A percentile compares a stretch with the other conserved stretches of the same genome.
These are phyloP conservation scores for Rosellinia necatrix DNA, from an alignment of 2,329 filamentous ascomycete genomes.

Conservation along the genomic window DNA sequence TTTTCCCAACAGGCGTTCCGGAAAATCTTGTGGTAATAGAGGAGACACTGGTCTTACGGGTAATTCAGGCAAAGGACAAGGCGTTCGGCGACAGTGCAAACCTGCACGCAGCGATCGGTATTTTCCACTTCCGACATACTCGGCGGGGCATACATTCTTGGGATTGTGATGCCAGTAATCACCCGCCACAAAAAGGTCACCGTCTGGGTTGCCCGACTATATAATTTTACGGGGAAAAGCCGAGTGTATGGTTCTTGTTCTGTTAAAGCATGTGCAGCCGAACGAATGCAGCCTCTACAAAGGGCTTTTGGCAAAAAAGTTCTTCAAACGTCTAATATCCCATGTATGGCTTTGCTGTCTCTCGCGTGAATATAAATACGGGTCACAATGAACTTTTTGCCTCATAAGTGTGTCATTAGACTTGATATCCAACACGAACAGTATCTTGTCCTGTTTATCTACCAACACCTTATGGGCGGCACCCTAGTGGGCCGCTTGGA, in stretches of 20 bases:
- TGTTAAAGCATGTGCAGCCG: slow-evolving; percentile 24
- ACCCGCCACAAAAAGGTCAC: slow-evolving; percentile 21
- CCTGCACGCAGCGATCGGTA: slow-evolving; percentile 26
- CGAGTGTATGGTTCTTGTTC: slow-evolving; percentile 7
- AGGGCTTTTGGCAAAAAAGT: slow-evolving; percentile 29
- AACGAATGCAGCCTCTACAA: slow-evolving; percentile 28
- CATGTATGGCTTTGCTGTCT: too few species aligned
- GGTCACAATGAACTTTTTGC: too few species aligned
- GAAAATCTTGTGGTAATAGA: slow-evolving; percentile 27
- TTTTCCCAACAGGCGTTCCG: slow-evolving; percentile 35
- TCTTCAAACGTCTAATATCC: slow-evolving; percentile 12
- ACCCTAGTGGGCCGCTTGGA: too few species aligned
- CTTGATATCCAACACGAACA: too few species aligned
- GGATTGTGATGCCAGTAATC: slow-evolving; percentile 27
- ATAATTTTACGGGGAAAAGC: slow-evolving; percentile 26
- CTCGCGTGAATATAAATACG: too few species aligned
- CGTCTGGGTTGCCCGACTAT: slow-evolving; percentile 31
- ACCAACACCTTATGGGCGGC: too few species aligned
- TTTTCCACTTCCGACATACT: slow-evolving; percentile 26
- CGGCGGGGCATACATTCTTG: slow-evolving; percentile 17
- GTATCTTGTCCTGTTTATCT: too few species aligned
- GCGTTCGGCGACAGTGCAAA: slow-evolving; percentile 31
- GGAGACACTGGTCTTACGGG: slow-evolving; percentile 28
- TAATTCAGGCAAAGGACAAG: slow-evolving; percentile 29
- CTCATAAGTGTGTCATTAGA: too few species aligned